Evolutionary conservation across 352 stramenopile species (phyloP).

Genomic region (Pythium brassicae): DNA sequence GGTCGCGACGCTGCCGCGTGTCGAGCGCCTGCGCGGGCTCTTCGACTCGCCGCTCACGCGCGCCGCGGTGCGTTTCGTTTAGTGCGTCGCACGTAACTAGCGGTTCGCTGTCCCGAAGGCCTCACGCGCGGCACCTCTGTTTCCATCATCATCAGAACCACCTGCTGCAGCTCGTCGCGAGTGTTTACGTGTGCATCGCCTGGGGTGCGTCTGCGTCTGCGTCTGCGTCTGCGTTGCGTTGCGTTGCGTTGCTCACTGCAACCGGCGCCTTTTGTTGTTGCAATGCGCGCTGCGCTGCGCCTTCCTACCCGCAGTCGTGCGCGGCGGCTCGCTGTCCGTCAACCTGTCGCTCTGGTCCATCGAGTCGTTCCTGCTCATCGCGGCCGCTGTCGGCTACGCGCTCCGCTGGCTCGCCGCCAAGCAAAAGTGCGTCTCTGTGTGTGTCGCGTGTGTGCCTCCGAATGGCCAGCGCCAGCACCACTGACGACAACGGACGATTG

Average conservation of each 20-base stretch:
- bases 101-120: background rate
- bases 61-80: slow-evolving; percentile 35
- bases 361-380: slow-evolving; percentile 73
- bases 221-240: too few relatives aligned
- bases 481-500: background rate
- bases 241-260: background rate
- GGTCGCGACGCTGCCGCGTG: slow-evolving; percentile 44
- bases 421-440: slow-evolving; percentile 55
- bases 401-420: slow-evolving; percentile 76
- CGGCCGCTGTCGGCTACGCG: slow-evolving; percentile 62
- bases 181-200: slow-evolving; percentile 73
- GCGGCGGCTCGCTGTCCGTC: slow-evolving; percentile 58
- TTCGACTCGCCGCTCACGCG: slow-evolving; percentile 70
- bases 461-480: too few relatives aligned
- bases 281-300: too few relatives aligned
- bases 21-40: slow-evolving; percentile 63
- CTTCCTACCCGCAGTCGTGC: slow-evolving; percentile 57
- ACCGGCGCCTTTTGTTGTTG: background rate
- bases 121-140: too few relatives aligned
- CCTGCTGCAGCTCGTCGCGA: slow-evolving; percentile 74
- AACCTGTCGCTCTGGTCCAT: slow-evolving; percentile 80
- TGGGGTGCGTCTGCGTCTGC: slow-evolving; percentile 78
- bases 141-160: slow-evolving; percentile 42
- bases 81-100: too few relatives aligned
- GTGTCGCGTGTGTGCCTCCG: too few relatives aligned